Conservation (phyloP, 2,329 filamentous ascomycete species). For the Microascus cirrosus region DNA sequence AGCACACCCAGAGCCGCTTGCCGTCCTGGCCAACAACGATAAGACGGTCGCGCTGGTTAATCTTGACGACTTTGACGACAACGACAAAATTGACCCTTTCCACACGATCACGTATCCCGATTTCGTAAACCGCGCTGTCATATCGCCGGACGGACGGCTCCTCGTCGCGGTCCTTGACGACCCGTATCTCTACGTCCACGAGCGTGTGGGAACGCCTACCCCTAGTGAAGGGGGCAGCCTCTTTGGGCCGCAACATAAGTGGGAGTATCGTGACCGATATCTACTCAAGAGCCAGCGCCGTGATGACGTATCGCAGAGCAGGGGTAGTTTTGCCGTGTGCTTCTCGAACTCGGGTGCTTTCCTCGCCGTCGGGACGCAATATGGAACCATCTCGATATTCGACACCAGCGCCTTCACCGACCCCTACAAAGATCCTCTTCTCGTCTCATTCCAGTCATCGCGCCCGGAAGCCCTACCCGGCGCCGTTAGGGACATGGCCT, state of each 20-base stretch:
- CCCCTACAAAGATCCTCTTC: conserved; percentile 43
- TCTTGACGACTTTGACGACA: conserved; percentile 45
- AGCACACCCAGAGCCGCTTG: conserved; percentile 45
- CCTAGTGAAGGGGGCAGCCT: conserved; percentile 6
- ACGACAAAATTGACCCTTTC: conserved; percentile 42
- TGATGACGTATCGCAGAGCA: conserved; percentile 40
- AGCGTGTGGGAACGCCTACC: conserved; percentile 31
- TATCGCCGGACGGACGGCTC: conserved; percentile 77
- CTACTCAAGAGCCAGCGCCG: conserved; percentile 47
- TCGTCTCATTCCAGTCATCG: conserved; percentile 70
- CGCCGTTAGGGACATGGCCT: conserved; percentile 82
- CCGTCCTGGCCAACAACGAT: conserved; percentile 82
- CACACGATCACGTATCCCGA: conserved; percentile 66
- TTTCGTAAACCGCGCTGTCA: conserved; percentile 86
- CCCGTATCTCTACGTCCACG: conserved; percentile 75
- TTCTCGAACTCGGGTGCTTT: conserved; percentile 64
- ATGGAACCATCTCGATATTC: conserved; percentile 68
- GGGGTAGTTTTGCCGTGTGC: conserved; percentile 66
- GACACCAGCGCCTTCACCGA: conserved; percentile 40
- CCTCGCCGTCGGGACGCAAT: conserved; percentile 68
- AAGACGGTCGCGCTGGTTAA: conserved; percentile 77
- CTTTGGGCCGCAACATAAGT: conserved; percentile 24
- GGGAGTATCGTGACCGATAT: conserved; percentile 39
- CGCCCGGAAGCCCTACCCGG: conserved; percentile 59
- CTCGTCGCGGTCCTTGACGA: conserved; percentile 82